Base-by-base conservation (phyloP, 1,284 basidiomycete genomes). In the Moniliophthora roreri region DNA sequence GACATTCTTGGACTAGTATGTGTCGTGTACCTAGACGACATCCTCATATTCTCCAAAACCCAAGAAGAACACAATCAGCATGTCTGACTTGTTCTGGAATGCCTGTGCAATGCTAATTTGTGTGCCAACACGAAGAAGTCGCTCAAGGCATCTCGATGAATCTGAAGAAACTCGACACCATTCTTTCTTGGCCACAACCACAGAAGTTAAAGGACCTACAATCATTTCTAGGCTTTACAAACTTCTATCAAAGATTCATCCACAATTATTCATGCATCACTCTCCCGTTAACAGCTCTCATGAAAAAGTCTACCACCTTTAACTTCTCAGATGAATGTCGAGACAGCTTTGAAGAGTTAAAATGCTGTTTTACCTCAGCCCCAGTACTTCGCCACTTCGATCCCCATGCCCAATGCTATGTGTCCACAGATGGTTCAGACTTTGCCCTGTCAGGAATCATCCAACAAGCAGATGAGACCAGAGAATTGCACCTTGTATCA, bases 181-280 rank as follows among this genome's bases (percentile, higher is more conserved):
- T 68, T 4, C 13, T n/a, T n/a, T n/a, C n/a, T n/a, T n/a, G n/a
- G n/a, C n/a, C n/a, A n/a, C n/a, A n/a, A n/a, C n/a, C n/a, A n/a
- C n/a, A n/a, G n/a, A n/a, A n/a, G n/a, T n/a, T n/a, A n/a, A n/a
- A n/a, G n/a, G n/a, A n/a, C n/a, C n/a, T n/a, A n/a, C n/a, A n/a
- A n/a, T n/a, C n/a, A n/a, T n/a, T n/a, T n/a, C n/a, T n/a, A n/a
- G n/a, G n/a, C n/a, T n/a, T n/a, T n/a, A n/a, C n/a, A n/a, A n/a
- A n/a, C n/a, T n/a, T n/a, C n/a, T n/a, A n/a, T 44, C 18, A 46
- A 53, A 1, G 68, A 9, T 80, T 79, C 56, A 72, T 80, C 23
- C 34, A 61, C 11, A 51, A 64, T 28, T 79, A 69, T 41, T 57
- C 57, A 15, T 20, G 32, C 10, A 48, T 51, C 41, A 40, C 58